Evolutionary conservation across 805 yeast species (phyloP).

Genomic region (Wickerhamiella azyma): DNA sequence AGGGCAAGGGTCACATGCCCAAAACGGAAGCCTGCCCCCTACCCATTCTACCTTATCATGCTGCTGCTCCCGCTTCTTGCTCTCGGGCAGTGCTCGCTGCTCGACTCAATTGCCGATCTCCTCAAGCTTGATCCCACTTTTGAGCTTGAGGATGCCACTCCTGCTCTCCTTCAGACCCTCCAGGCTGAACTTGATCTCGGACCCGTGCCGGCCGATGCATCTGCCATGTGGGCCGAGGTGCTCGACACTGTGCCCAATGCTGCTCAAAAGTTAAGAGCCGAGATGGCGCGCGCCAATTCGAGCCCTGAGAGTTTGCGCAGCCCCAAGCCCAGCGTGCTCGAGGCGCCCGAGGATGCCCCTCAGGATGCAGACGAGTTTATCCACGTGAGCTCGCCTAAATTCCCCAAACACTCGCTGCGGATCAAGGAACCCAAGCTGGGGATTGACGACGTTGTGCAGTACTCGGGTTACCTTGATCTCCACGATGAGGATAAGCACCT

Average conservation of each 20-base stretch:
- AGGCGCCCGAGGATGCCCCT: background rate
- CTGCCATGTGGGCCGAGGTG: background rate
- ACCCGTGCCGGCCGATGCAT: background rate
- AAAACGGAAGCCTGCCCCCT: too few relatives aligned
- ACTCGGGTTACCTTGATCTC: constrained; percentile 74
- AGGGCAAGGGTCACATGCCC: background rate
- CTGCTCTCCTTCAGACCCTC: background rate
- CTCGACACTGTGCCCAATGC: background rate
- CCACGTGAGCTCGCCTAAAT: constrained; percentile 13
- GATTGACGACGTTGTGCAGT: constrained; percentile 69
- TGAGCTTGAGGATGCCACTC: background rate
- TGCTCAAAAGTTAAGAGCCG: background rate
- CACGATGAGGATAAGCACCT: constrained; percentile 74
- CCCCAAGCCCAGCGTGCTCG: too few relatives aligned
- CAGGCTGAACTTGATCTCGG: background rate
- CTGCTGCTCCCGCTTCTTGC: background rate
- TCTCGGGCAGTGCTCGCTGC: background rate
- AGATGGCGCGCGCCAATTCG: background rate
- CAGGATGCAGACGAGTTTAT: background rate
- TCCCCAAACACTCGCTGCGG: constrained; percentile 39
- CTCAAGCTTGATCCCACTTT: background rate
- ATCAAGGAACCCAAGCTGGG: constrained; percentile 59
- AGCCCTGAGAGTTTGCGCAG: too few relatives aligned
- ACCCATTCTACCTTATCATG: background rate
- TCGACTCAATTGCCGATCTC: background rate